phyloP scores from a whole-genome alignment of 2,329 filamentous ascomycete species.

The Cladosporium sphaerospermum region DNA sequence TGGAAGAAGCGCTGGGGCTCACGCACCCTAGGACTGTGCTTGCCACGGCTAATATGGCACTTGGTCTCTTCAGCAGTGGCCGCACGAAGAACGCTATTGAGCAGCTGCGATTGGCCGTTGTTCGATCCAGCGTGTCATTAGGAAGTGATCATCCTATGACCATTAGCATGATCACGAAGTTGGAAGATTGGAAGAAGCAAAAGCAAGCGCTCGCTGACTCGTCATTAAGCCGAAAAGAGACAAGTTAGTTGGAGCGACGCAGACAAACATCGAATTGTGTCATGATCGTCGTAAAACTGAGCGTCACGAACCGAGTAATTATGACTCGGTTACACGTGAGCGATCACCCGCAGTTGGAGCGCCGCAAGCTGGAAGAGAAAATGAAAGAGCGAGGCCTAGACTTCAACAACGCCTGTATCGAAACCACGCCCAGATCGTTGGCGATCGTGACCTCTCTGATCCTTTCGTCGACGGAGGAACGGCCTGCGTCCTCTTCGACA shows the following conservation, averaged over 20 bases:
- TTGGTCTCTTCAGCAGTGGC: too few species aligned
- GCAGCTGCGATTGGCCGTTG: too few species aligned
- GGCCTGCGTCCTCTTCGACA: slow-evolving; percentile 67
- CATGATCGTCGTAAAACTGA: too few species aligned
- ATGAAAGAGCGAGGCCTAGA: not conserved
- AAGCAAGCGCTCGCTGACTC: not conserved
- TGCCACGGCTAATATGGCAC: too few species aligned
- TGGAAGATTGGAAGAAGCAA: too few species aligned
- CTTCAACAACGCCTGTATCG: not conserved
- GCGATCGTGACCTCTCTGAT: slow-evolving; percentile 56
- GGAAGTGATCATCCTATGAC: too few species aligned
- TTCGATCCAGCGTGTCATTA: too few species aligned
- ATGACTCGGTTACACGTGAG: slow-evolving; percentile 46
- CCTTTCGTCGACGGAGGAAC: slow-evolving; percentile 61
- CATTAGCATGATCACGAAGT: too few species aligned
- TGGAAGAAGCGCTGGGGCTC: too few species aligned
- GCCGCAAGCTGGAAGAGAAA: not conserved
- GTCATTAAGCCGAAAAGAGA: slow-evolving; percentile 29
- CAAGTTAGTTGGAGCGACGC: slow-evolving; percentile 47
- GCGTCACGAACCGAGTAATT: slow-evolving; percentile 57
- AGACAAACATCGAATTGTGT: too few species aligned
- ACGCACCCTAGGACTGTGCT: too few species aligned
- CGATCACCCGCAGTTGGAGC: not conserved
- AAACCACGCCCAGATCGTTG: not conserved
- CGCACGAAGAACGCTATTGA: too few species aligned